Evolutionary conservation across 768 basidiomycete genomes (phyloP), one percentile per base, ranked within the genome.

Genomic region (Leucocoprinus birnbaumii): DNA sequence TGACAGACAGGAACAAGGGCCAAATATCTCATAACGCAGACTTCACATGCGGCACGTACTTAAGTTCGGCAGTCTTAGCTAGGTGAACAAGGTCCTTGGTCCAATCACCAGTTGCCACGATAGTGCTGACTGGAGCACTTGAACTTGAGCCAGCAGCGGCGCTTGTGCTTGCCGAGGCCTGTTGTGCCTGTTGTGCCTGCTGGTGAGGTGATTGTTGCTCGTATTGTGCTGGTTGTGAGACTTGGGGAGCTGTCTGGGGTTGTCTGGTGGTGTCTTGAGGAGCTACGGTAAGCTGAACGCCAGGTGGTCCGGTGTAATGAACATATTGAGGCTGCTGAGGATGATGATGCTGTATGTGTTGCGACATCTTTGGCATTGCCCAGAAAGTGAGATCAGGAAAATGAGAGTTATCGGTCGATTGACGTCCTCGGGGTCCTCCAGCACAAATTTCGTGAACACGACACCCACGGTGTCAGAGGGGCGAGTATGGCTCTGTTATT

Each of bases 11-110:
- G 34, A 14, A 45, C 34, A 45, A 26, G 11, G 40, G 22, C 10
- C 13, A 24, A 40, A 41, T 22, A 21, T 35, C 21, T 7, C 13
- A 38, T 48, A 35, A n/a, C 37, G 37, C 19, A n/a, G 22, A 27
- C 22, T 19, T n/a, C 11, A 25, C 21, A 18, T 24, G n/a, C 26
- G 34, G 47, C 35, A 80, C 88, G 62, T 67, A 93, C 91, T 93
- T 93, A 63, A 93, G 78, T 66, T 93, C 91, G 8, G 91, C 91
- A 1, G 88, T 90, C 73, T 89, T 92, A 5, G 91, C 91, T 10
- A 93, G 78, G 50, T 92, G 88, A 27, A 93, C 86, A 41, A 93
- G 78, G 68, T 91, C 88, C 62, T 86, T 87, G 24, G 89, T 91
- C 91, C 91, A 93, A 68, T 92, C 89, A 8, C 89, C 91, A 18